Percentiles rank a stretch among this genome's conserved stretches.
Evolutionary conservation across 805 yeast genomes (phyloP).

Genomic region (Ogataea zsoltii): DNA sequence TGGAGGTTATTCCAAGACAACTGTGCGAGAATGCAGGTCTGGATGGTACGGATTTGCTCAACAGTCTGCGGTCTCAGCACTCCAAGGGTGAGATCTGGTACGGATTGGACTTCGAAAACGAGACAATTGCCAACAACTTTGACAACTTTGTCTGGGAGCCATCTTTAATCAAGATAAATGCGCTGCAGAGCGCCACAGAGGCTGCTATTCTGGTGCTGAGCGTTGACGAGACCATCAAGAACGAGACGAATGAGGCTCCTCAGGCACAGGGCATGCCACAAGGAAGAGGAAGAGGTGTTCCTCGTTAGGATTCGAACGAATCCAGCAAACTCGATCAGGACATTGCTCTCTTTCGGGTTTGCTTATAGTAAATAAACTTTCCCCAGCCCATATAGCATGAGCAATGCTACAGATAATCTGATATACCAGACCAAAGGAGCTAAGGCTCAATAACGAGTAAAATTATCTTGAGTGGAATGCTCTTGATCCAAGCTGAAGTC

Average conservation of each 20-base stretch:
- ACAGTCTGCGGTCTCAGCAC: conserved; percentile 88
- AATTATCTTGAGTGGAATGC: too few relatives aligned
- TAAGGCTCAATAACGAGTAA: too few relatives aligned
- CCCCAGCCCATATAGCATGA: too few relatives aligned
- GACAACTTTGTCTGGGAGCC: conserved; percentile 97
- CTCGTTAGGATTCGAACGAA: too few relatives aligned
- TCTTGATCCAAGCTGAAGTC: too few relatives aligned
- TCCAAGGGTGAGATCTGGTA: conserved; percentile 90
- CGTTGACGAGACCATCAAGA: conserved; percentile 92
- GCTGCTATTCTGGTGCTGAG: conserved; percentile 91
- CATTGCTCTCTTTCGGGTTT: neutral
- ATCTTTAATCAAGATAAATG: conserved; percentile 87
- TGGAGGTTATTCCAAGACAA: conserved; percentile 96
- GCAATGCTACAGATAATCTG: neutral
- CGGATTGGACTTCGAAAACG: conserved; percentile 90
- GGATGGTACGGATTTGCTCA: conserved; percentile 93
- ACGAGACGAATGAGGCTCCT: conserved; percentile 59
- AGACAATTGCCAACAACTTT: conserved; percentile 80
- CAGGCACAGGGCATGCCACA: conserved; percentile 25
- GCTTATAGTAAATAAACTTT: neutral
- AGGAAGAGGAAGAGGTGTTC: conserved; percentile 71
- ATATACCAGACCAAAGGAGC: neutral
- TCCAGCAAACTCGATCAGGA: too few relatives aligned
- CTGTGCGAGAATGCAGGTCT: conserved; percentile 98
- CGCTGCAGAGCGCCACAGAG: conserved; percentile 94